Evolutionary conservation across 2,329 filamentous ascomycete genomes (phyloP).

Genomic region (Zymoseptoria crescenta): DNA sequence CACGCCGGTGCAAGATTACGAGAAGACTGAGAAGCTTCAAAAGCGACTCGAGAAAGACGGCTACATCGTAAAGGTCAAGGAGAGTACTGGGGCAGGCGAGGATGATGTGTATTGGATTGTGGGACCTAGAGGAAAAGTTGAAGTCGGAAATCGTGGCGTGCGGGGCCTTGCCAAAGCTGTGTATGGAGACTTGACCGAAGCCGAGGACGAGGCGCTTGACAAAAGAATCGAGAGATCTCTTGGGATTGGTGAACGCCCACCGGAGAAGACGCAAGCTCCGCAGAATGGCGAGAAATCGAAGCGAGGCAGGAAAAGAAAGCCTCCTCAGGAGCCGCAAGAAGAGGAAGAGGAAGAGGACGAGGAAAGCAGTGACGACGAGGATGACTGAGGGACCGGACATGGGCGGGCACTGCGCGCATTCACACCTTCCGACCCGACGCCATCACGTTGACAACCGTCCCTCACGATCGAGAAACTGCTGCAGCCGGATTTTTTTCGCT

Average conservation of each 20-base stretch:
- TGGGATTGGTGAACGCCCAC: constrained; percentile 17
- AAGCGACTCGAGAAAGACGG: constrained; percentile 70
- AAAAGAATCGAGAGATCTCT: constrained; percentile 29
- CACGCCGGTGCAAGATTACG: constrained; percentile 47
- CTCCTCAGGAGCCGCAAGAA: neutral
- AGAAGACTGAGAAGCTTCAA: constrained; percentile 68
- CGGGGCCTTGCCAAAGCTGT: constrained; percentile 57
- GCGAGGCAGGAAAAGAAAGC: constrained; percentile 3
- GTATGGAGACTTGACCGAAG: constrained; percentile 36
- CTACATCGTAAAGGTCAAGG: constrained; percentile 69
- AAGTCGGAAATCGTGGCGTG: constrained; percentile 71
- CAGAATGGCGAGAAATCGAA: constrained; percentile 2
- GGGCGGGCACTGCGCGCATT: neutral
- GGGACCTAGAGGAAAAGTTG: constrained; percentile 75
- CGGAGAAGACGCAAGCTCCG: constrained; percentile 1
- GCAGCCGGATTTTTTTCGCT: neutral
- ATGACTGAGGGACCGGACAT: constrained; percentile 5
- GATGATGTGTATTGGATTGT: constrained; percentile 74
- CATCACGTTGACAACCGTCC: neutral
- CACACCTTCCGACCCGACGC: neutral
- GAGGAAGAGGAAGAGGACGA: constrained; percentile 10
- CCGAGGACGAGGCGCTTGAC: constrained; percentile 27
- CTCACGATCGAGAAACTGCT: neutral
- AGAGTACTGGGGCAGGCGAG: constrained; percentile 58
- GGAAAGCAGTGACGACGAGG: constrained; percentile 11